Percentiles rank a stretch among this genome's conserved stretches.
phyloP scores from a whole-genome alignment of 2,329 filamentous ascomycete species.

The Metarhizium anisopliae region DNA sequence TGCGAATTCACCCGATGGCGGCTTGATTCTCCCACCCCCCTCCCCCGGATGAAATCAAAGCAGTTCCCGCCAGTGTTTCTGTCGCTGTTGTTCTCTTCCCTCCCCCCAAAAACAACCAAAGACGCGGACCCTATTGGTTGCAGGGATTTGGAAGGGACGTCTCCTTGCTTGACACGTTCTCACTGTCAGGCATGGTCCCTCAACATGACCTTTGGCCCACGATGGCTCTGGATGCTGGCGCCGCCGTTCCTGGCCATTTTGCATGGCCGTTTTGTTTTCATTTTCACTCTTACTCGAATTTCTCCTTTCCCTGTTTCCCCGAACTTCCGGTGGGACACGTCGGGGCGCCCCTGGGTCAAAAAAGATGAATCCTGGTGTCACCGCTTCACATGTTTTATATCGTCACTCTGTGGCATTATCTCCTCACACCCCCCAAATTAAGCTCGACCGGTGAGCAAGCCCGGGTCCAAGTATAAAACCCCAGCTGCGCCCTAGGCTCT shows the following conservation, averaged over 20 bases:
- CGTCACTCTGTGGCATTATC: not conserved
- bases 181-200: not conserved
- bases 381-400: not conserved
- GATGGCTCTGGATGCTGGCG: not conserved
- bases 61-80: not conserved
- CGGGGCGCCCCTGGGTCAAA: too few relatives aligned
- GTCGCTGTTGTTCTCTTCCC: not conserved
- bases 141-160: not conserved
- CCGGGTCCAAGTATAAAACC: slow-evolving; percentile 7
- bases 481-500: slow-evolving; percentile 1
- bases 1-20: not conserved
- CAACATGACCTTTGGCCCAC: not conserved
- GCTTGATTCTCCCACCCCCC: not conserved
- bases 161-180: not conserved
- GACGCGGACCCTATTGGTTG: not conserved
- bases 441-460: not conserved
- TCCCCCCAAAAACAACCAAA: not conserved
- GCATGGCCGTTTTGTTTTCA: too few relatives aligned
- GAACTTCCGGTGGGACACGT: too few relatives aligned
- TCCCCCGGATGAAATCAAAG: not conserved
- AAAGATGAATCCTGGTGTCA: too few relatives aligned
- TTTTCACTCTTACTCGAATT: too few relatives aligned
- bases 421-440: not conserved
- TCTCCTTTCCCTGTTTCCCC: too few relatives aligned
- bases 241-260: not conserved